Conservation (phyloP, 1,139 yeast genomes). For the Groenewaldozyma auringiensis region DNA sequence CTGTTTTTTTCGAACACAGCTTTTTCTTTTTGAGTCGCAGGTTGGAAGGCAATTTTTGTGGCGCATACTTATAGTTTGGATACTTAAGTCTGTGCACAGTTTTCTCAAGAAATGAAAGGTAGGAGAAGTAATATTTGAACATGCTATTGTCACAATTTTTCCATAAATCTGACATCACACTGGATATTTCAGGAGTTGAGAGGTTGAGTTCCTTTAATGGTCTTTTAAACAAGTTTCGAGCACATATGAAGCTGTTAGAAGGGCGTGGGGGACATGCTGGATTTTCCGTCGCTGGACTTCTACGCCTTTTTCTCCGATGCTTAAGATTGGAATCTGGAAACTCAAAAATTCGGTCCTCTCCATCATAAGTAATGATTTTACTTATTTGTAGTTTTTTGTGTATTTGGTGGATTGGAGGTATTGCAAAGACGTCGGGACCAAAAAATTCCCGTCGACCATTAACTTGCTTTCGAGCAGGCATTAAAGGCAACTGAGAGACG, state of each 20-base stretch:
- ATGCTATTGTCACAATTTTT: background rate
- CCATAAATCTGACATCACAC: conserved; percentile 9
- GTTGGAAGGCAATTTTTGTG: background rate
- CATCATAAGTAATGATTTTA: background rate
- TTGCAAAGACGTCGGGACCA: no score
- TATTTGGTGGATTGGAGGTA: no score
- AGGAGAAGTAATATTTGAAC: conserved; percentile 6
- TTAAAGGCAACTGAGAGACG: no score
- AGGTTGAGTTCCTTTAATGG: background rate
- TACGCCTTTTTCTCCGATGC: conserved; percentile 1
- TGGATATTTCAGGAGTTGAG: conserved; percentile 3
- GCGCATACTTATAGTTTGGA: conserved; percentile 3
- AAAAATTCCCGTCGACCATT: no score
- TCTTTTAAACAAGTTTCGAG: conserved; percentile 5
- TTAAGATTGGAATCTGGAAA: background rate
- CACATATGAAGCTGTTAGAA: conserved; percentile 8
- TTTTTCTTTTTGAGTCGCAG: background rate
- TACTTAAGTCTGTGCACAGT: conserved; percentile 1
- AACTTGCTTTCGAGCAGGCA: no score
- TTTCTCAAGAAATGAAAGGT: conserved; percentile 5
- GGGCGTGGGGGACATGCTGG: conserved; percentile 6
- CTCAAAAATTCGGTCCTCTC: background rate
- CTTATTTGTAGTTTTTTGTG: no score
- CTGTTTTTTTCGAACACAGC: background rate
- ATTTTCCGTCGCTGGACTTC: background rate